A percentile compares a stretch with the other conserved stretches of the same genome.
Evolutionary conservation across 352 stramenopile species (phyloP).

Genomic region (Pythium insidiosum): DNA sequence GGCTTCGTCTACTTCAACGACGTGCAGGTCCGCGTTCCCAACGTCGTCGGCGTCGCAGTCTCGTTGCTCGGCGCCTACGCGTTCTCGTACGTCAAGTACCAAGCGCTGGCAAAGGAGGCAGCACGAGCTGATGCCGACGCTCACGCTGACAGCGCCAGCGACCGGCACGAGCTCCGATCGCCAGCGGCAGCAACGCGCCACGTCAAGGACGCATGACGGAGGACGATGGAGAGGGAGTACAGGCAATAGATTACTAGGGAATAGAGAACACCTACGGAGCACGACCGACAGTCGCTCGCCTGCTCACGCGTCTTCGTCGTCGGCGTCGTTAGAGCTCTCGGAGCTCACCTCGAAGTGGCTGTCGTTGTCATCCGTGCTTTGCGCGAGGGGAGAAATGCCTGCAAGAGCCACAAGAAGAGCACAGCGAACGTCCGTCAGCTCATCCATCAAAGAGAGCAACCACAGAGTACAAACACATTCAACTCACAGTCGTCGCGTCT

Average conservation of each 20-base stretch:
- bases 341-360: conserved; percentile 83
- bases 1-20: conserved; percentile 57
- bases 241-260: background rate
- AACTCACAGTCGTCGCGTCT: conserved; percentile 63
- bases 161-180: background rate
- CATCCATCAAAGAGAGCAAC: background rate
- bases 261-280: too few relatives aligned
- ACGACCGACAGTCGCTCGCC: background rate
- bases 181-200: background rate
- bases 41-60: conserved; percentile 46
- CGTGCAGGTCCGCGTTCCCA: conserved; percentile 26
- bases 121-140: conserved; percentile 8
- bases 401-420: background rate
- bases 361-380: conserved; percentile 69
- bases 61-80: conserved; percentile 64
- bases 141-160: background rate
- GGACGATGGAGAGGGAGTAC: too few relatives aligned
- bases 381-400: conserved; percentile 72
- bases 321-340: conserved; percentile 33
- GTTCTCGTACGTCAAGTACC: conserved; percentile 69
- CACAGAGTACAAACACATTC: too few relatives aligned
- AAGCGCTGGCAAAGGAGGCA: too few relatives aligned
- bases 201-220: too few relatives aligned
- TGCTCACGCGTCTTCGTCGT: conserved; percentile 1
- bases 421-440: background rate